Base-by-base conservation (phyloP, 768 basidiomycete species). In the Cystobasidium onofrii region DNA sequence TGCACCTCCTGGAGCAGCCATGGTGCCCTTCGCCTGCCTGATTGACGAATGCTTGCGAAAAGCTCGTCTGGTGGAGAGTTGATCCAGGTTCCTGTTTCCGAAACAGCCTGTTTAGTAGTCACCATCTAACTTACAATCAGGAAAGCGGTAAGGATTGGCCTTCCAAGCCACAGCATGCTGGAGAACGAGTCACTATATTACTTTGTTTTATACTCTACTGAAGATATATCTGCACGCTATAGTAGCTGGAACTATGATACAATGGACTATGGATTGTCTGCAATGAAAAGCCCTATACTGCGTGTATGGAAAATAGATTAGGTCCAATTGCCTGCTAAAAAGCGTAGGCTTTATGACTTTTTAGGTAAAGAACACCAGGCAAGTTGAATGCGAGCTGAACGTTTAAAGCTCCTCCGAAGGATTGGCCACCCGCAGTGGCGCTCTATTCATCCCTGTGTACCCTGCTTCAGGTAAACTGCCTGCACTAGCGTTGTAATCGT, bases 1-100 rank as follows among this genome's bases (percentile, higher is more conserved):
- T 23, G 66, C 31, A 23, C 39, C 66, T 44, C 44, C 66, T 50
- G 39, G 43, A 46, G 66, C 41, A 55, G 66, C 36, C 66, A 69
- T 69, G 23, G 9, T 50, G 46, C 46, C 18, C n/a, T 50, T 39
- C 15, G 39, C 15, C 39, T 6, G 39, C 15, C 15, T 39, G 39
- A 15, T 15, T 39, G 39, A 15, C 6, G 7, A 15, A 6, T 6
- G 7, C 15, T 39, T 39, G 39, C 39, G 39, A 50, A 50, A n/a
- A 50, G 46, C 46, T 50, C 20, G 46, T 50, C 46, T 39, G 39
- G 39, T 39, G n/a, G n/a, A n/a, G n/a, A n/a, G n/a, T n/a, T n/a
- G n/a, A n/a, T n/a, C n/a, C n/a, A n/a, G n/a, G n/a, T n/a, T n/a
- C n/a, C n/a, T n/a, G n/a, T n/a, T n/a, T n/a, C n/a, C n/a, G n/a